Base-by-base conservation (phyloP, 2,329 filamentous ascomycete genomes). In the Aspergillus aculeatinus region DNA sequence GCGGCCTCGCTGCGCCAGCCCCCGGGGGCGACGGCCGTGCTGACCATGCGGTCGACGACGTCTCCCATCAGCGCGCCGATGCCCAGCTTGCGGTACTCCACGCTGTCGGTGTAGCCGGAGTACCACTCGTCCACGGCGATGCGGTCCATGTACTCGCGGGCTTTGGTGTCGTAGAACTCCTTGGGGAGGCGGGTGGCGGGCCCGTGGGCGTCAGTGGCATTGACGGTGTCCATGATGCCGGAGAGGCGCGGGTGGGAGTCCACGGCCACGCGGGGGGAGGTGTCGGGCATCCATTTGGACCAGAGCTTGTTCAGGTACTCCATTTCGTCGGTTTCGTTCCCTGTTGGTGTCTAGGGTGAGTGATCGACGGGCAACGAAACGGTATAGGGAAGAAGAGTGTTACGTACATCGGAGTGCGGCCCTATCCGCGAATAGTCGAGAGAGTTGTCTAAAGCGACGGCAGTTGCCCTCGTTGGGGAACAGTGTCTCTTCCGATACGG, bases 71-170 rank as follows among this genome's bases (percentile, higher is more conserved):
- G 81, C 11, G 84, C 85, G 29, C 95, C 95, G 63, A 97, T 95
- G 3, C 94, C 95, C 2, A 98, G 82, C 65, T 84, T 86, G n/a
- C 94, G 89, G 77, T 96, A 98, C 76, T 98, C 95, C 48, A 80
- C 79, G 62, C 87, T 92, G 76, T 97, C 93, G 59, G 83, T 83
- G 74, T 96, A 98, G 2, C 95, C 94, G 21, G 85, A 80, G 74
- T 89, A 98, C 95, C 95, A 98, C 77, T 98, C 95, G 69, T 99
- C 93, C 0, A 93, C 87, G 29, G 85, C 87, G 60, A 97, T 87
- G 39, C 82, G 81, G 59, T 90, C 86, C 59, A 95, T 85, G 62
- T 92, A 89, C 3, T 82, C 81, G 53, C 86, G 83, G 4, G 84
- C 86, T 70, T 88, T 89, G 19, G 82, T 73, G 70, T 97, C 92